These are phyloP conservation scores for Jasminum sambac DNA, from an alignment of 257 asterid species.

Conservation along the genomic window DNA sequence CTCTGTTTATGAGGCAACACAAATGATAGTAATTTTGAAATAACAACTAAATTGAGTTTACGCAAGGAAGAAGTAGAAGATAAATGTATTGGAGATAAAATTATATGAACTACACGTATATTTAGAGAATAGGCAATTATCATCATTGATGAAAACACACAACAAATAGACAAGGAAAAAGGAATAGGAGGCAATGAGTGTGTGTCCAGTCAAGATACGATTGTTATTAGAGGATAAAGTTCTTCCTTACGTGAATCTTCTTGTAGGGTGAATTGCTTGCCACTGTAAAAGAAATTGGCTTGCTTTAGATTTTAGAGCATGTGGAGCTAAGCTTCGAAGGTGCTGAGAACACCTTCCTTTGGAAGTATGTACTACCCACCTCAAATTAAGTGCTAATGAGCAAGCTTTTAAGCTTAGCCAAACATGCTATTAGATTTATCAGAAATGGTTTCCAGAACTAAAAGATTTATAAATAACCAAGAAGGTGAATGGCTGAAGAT, in stretches of 20 bases:
- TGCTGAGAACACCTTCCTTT: not conserved
- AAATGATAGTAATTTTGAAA: not conserved
- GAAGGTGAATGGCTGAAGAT: not conserved
- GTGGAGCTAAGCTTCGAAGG: not conserved
- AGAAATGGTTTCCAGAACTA: not conserved
- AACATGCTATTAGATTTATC: not conserved
- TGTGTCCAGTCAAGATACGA: not conserved
- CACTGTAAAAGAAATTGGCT: not conserved
- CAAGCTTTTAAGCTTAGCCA: not conserved
- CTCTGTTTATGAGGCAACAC: not conserved
- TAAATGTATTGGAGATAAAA: not conserved
- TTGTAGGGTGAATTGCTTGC: not conserved
- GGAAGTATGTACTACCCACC: not conserved
- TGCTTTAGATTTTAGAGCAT: not conserved
- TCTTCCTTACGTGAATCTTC: not conserved
- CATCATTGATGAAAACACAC: not conserved
- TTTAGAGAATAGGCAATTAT: not conserved
- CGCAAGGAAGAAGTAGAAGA: not conserved
- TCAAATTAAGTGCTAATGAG: not conserved
- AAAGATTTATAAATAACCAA: not conserved
- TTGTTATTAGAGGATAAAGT: not conserved
- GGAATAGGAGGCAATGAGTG: not conserved
- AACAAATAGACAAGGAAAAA: not conserved
- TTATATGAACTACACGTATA: not conserved
- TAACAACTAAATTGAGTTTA: not conserved